A percentile compares a stretch with the other conserved stretches of the same genome.
Conservation (phyloP, 2,329 filamentous ascomycete genomes). For the Neopestalotiopsis sp. region DNA sequence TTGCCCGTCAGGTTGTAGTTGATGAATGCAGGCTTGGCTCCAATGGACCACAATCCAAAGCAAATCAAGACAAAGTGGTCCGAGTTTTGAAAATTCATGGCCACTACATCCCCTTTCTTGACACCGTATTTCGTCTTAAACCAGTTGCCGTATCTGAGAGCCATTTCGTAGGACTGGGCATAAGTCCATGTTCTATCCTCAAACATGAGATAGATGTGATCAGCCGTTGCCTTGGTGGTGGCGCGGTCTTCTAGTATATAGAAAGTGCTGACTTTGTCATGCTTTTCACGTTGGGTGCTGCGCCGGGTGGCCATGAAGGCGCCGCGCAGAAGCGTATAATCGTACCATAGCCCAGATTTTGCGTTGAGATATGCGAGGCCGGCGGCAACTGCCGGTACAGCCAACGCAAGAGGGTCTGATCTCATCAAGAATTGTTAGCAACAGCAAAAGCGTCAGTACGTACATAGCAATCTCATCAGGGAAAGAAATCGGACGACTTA, state of each 20-base stretch:
- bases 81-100: conserved; percentile 81
- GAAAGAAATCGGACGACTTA: neutral
- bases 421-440: neutral
- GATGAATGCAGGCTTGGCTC: conserved; percentile 83
- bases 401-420: conserved; percentile 57
- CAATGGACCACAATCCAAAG: conserved; percentile 82
- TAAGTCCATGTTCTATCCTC: conserved; percentile 75
- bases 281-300: conserved; percentile 53
- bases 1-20: conserved; percentile 83
- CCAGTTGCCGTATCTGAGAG: conserved; percentile 78
- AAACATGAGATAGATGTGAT: conserved; percentile 68
- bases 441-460: neutral
- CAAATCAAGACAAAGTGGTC: conserved; percentile 78
- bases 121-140: conserved; percentile 69
- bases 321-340: conserved; percentile 64
- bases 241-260: conserved; percentile 76
- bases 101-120: conserved; percentile 76
- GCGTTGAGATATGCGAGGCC: conserved; percentile 81
- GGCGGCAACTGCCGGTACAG: conserved; percentile 68
- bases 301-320: conserved; percentile 52
- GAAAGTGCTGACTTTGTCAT: conserved; percentile 73
- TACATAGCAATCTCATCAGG: neutral
- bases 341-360: conserved; percentile 69
- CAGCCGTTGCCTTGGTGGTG: conserved; percentile 52
- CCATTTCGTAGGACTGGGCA: conserved; percentile 73